Evolutionary conservation across 208 protist genomes (phyloP), one percentile per base, ranked within the genome.

Genomic region (Acanthamoeba castellanii): DNA sequence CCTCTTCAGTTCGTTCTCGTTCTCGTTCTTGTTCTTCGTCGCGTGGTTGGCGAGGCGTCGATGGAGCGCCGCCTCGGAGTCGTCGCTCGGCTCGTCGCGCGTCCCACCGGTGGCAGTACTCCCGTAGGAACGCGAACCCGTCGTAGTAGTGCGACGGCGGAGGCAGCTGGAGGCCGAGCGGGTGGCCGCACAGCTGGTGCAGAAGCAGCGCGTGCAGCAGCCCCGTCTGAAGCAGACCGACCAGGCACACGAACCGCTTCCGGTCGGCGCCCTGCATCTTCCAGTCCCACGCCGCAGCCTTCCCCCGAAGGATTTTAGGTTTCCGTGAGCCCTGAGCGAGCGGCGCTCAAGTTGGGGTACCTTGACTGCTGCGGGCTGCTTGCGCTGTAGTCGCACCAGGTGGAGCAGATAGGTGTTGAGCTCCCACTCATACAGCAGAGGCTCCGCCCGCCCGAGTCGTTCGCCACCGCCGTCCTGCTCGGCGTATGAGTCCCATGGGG

Each of bases 381-480:
- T 25, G 13, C 22, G 50, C 22, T 66, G 47, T 1, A 66, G 7
- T 22, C 34, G 82, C 9, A 89, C 27, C 45, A 89, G 82, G 42
- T 89, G 82, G 8, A 50, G 52, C n/a, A 89, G 32, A 30, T 89
- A 89, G n/a, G 82, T 30, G 18, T 89, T 30, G 32, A 89, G 30
- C 34, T 89, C 82, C 82, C 82, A 89, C 55, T 89, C 82, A 42
- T 89, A 89, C 0, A 89, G 82, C 45, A 89, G 52, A 64, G 82
- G 82, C 32, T 89, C 82, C 32, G 82, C 30, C 32, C 50, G 25
- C 52, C 50, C 27, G 30, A 66, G 34, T n/a, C 0, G 27, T 52
- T 42, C 82, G 34, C 22, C 47, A 59, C 37, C 47, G 22, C 42
- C 30, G 25, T 27, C 18, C n/a, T 22, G 32, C 14, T 27, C 20